Conservation (phyloP, 495 filamentous ascomycete species). For the Lasiosphaeris hirsuta region DNA sequence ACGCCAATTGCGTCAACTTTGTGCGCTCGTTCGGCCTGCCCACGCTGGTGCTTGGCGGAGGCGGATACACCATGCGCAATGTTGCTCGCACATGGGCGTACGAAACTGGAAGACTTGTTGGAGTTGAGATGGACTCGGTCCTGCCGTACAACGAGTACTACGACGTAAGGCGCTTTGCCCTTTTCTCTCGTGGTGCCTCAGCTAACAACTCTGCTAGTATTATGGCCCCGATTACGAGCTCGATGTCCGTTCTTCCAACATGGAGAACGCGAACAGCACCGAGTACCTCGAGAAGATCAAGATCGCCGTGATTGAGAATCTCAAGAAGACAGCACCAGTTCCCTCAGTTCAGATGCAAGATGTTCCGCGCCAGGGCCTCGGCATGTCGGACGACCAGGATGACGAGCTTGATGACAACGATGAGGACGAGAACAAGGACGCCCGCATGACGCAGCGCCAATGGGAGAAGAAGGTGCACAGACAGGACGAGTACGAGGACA, state of each 20-base stretch:
- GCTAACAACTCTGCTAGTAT: constrained; percentile 60
- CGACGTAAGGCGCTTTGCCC: constrained; percentile 58
- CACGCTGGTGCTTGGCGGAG: constrained; percentile 87
- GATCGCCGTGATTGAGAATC: constrained; percentile 84
- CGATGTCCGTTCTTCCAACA: constrained; percentile 92
- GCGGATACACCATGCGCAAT: constrained; percentile 98
- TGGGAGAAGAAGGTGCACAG: constrained; percentile 76
- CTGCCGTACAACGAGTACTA: constrained; percentile 99
- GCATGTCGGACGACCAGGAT: constrained; percentile 76
- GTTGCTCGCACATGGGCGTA: constrained; percentile 96
- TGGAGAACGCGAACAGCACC: constrained; percentile 95
- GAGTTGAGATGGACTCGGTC: constrained; percentile 69
- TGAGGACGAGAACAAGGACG: constrained; percentile 86
- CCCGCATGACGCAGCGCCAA: constrained; percentile 73
- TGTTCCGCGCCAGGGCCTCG: constrained; percentile 74
- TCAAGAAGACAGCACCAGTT: constrained; percentile 80
- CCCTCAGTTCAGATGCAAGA: constrained; percentile 95
- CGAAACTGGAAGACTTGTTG: constrained; percentile 89
- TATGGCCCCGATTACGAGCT: constrained; percentile 96
- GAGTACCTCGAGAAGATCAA: constrained; percentile 98
- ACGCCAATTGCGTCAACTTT: constrained; percentile 95
- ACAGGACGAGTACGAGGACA: constrained; percentile 75
- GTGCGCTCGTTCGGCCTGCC: constrained; percentile 91
- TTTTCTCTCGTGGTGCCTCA: constrained; percentile 1
- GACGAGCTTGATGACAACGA: constrained; percentile 86